Conservation (phyloP, 495 filamentous ascomycete species). For the Cenococcum geophilum region DNA sequence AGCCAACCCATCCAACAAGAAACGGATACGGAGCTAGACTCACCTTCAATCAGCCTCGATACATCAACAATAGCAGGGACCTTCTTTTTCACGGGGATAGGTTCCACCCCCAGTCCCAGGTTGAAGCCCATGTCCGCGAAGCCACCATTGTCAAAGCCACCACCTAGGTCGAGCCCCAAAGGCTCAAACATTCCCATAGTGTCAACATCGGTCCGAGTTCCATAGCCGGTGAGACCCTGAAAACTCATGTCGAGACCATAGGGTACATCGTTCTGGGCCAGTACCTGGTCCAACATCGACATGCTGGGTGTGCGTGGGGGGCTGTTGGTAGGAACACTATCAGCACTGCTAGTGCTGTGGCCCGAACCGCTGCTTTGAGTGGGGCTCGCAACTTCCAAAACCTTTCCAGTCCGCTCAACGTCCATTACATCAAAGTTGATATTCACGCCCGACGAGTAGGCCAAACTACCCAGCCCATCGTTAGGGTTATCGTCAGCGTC, state of each 20-base stretch:
- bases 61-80: conserved; percentile 36
- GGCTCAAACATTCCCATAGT: conserved; percentile 18
- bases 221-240: neutral
- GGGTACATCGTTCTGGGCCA: conserved; percentile 12
- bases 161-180: conserved; percentile 24
- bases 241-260: conserved; percentile 26
- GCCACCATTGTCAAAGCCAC: conserved; percentile 16
- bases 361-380: neutral
- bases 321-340: neutral
- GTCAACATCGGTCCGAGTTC: conserved; percentile 9
- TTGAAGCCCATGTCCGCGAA: neutral
- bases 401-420: neutral
- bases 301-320: conserved; percentile 2
- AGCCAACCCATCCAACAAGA: conserved; percentile 1
- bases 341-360: neutral
- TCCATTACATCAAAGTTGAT: neutral
- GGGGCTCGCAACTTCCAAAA: no score
- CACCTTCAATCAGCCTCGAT: conserved; percentile 34
- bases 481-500: conserved; percentile 13
- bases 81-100: conserved; percentile 21
- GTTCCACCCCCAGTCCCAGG: neutral
- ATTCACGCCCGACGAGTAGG: no score
- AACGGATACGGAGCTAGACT: conserved; percentile 24
- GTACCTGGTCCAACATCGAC: neutral
- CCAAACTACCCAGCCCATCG: neutral